A percentile compares a stretch with the other conserved stretches of the same genome.
Conservation (phyloP, 176 grass and related monocot genomes). For the Pharus latifolius region DNA sequence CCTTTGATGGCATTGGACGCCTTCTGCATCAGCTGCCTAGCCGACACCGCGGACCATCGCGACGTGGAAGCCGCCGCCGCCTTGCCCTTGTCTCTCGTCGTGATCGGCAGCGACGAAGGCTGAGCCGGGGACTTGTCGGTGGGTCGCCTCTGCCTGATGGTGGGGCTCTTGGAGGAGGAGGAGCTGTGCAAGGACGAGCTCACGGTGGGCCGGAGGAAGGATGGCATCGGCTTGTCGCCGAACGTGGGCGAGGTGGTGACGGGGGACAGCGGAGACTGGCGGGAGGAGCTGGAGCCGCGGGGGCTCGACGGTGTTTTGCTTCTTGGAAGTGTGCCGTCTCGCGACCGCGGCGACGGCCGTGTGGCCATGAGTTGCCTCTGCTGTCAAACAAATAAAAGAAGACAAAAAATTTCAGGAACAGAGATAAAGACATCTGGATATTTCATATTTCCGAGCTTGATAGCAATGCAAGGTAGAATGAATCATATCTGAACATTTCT, state of each 20-base stretch:
- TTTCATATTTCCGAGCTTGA: no score
- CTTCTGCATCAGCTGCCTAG: constrained; percentile 42
- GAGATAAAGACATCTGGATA: no score
- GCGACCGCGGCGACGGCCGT: constrained; percentile 24
- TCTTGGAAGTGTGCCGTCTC: constrained; percentile 30
- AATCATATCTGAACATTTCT: not conserved
- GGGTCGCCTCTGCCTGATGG: not conserved
- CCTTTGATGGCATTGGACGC: constrained; percentile 30
- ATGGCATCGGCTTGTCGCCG: constrained; percentile 31
- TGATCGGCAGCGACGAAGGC: not conserved
- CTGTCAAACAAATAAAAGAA: constrained; percentile 1
- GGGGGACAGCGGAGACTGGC: not conserved
- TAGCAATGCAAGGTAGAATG: not conserved
- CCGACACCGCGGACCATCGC: constrained; percentile 31
- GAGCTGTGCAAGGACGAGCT: constrained; percentile 46
- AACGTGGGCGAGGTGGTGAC: not conserved
- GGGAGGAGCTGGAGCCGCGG: constrained; percentile 5
- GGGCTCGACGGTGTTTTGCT: constrained; percentile 27
- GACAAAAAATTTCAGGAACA: no score
- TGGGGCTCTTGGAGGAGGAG: not conserved
- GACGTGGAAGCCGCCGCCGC: not conserved
- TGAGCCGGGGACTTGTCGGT: constrained; percentile 5
- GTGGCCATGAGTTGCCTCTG: constrained; percentile 35
- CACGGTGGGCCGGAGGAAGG: constrained; percentile 47
- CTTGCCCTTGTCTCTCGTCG: constrained; percentile 16